Evolutionary conservation across 2,329 filamentous ascomycete genomes (phyloP).

Genomic region (Ramularia endophylla): DNA sequence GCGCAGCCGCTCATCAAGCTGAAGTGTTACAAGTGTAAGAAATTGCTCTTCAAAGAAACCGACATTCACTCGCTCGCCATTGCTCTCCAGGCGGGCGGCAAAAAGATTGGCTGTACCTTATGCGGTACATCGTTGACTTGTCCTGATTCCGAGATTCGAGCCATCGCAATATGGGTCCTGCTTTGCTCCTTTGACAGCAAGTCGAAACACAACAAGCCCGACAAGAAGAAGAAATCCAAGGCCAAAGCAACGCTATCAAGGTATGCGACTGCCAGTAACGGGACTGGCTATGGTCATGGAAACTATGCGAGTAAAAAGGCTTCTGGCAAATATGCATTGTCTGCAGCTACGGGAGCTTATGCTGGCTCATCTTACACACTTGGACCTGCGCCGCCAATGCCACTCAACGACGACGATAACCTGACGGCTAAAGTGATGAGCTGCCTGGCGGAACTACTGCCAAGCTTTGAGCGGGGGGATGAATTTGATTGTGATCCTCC

Average conservation of each 20-base stretch:
- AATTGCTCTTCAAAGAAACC: conserved; percentile 3
- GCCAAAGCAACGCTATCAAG: no score
- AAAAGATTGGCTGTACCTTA: neutral
- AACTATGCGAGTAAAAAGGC: no score
- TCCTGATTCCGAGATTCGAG: conserved; percentile 11
- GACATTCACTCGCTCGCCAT: conserved; percentile 1
- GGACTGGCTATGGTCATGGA: neutral
- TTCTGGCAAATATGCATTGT: no score
- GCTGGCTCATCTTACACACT: no score
- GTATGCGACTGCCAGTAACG: neutral
- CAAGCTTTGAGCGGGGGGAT: conserved; percentile 14
- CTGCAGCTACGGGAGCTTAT: no score
- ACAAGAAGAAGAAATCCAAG: conserved; percentile 5
- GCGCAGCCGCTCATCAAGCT: neutral
- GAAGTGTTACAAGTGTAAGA: conserved; percentile 4
- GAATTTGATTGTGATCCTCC: conserved; percentile 31
- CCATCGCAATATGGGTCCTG: conserved; percentile 33
- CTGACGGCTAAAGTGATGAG: conserved; percentile 13
- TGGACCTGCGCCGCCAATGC: neutral
- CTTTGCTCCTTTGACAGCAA: conserved; percentile 33
- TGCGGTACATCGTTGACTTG: neutral
- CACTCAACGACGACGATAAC: conserved; percentile 14
- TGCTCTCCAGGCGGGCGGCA: neutral
- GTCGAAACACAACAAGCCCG: conserved; percentile 14
- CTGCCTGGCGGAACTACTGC: conserved; percentile 22